Evolutionary conservation across 2,329 filamentous ascomycete species (phyloP), one percentile per base, ranked within the genome.

Genomic region (Hypoxylon sp.): DNA sequence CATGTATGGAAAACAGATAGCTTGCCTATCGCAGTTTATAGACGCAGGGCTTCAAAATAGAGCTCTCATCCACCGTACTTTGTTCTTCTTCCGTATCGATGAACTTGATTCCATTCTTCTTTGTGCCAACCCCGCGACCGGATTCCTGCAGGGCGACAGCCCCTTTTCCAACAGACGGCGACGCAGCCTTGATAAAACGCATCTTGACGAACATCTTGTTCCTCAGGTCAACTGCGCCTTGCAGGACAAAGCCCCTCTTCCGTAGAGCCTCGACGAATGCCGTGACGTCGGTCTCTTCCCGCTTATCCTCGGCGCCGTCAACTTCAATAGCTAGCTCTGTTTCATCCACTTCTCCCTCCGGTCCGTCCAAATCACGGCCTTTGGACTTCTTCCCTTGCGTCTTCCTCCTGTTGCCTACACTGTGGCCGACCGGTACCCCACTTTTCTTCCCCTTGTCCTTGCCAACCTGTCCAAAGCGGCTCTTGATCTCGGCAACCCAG

Each of bases 151-250:
- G 68, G 12, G 78, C 75, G 56, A 80, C 83, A 12, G 83, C 87
- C 69, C 91, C 88, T 81, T 97, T 96, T 22, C 93, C 93, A 76
- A 89, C 90, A 1, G 84, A 84, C 0, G 94, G 91, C 45, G 88
- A 82, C 18, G 88, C 88, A n/a, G 86, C 88, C 82, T 98, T 99
- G 73, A 94, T 83, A 79, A 99, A 99, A 72, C 91, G 89, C 93
- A 99, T 95, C 81, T 91, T 93, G 71, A 98, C 95, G 82, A 99
- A 99, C 96, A 99, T 99, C 81, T 91, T 96, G 81, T 99, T 99
- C 59, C 86, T 87, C 74, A 96, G 81, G 80, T 99, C 93, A 8
- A 97, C 84, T 71, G 85, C 87, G 7, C 87, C 87, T 72, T 91
- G 91, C 28, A 97, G 84, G n/a, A 94, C 83, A 74, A 99, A 97